Percentiles rank a stretch among this genome's conserved stretches.
These are phyloP conservation scores for Emericellopsis atlantica DNA, from an alignment of 2,329 filamentous ascomycete genomes.

Conservation along the genomic window DNA sequence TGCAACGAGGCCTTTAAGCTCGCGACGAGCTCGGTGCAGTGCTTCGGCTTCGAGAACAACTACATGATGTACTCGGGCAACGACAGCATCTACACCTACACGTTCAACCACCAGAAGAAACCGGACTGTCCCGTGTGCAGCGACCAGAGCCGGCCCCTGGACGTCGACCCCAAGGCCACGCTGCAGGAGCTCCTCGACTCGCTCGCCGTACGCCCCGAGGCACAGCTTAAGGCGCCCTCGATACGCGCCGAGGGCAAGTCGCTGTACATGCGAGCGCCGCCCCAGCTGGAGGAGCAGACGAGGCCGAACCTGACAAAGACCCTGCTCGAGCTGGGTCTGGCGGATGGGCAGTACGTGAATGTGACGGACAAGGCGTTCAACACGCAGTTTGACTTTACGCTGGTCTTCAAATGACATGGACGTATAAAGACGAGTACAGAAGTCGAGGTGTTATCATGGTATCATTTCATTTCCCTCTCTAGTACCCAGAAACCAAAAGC, in stretches of 20 bases:
- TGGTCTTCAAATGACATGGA: conserved; percentile 25
- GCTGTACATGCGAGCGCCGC: conserved; percentile 79
- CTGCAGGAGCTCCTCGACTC: conserved; percentile 77
- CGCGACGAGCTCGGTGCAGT: conserved; percentile 68
- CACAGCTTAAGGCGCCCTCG: conserved; percentile 88
- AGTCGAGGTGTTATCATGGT: conserved; percentile 4
- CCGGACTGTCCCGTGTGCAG: conserved; percentile 92
- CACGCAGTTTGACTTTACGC: conserved; percentile 49
- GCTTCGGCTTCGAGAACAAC: conserved; percentile 66
- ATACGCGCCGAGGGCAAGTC: conserved; percentile 69
- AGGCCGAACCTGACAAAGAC: conserved; percentile 70
- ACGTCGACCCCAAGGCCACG: conserved; percentile 57
- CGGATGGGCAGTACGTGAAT: conserved; percentile 76
- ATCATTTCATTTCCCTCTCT: conserved; percentile 8
- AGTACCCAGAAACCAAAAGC: conserved; percentile 2
- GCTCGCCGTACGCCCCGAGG: conserved; percentile 70
- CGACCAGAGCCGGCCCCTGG: conserved; percentile 62
- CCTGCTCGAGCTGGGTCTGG: conserved; percentile 58
- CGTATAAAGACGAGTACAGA: no score
- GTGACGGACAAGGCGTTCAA: conserved; percentile 87
- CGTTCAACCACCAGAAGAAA: conserved; percentile 90
- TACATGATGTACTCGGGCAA: conserved; percentile 99
- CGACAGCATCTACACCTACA: conserved; percentile 92
- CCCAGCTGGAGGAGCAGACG: conserved; percentile 72
- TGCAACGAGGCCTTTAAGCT: conserved; percentile 98